Evolutionary conservation across 1,139 yeast species (phyloP).

Genomic region (Debaryomyces sp.): DNA sequence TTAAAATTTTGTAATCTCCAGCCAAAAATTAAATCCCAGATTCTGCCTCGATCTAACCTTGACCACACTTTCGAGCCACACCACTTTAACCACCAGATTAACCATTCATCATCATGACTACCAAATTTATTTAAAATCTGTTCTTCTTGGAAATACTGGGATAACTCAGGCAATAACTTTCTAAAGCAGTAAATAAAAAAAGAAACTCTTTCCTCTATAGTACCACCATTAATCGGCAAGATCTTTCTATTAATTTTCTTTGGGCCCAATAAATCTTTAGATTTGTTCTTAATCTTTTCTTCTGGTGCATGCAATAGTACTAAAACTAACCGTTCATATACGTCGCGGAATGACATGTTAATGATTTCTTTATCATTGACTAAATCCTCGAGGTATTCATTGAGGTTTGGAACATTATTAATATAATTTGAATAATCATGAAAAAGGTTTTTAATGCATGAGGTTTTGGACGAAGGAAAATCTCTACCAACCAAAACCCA

Average conservation of each 20-base stretch:
- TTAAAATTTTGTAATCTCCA: slow-evolving; percentile 60
- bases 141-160: slow-evolving; percentile 79
- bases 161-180: slow-evolving; percentile 72
- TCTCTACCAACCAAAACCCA: slow-evolving; percentile 51
- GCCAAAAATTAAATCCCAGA: slow-evolving; percentile 87
- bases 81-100: slow-evolving; percentile 93
- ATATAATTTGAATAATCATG: slow-evolving; percentile 54
- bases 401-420: slow-evolving; percentile 33
- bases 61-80: slow-evolving; percentile 91
- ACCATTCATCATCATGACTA: slow-evolving; percentile 81
- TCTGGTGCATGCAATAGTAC: slow-evolving; percentile 78
- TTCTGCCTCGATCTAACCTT: slow-evolving; percentile 76
- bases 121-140: slow-evolving; percentile 67
- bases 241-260: slow-evolving; percentile 34
- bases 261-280: slow-evolving; percentile 1
- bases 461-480: slow-evolving; percentile 22
- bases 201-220: slow-evolving; percentile 69
- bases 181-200: slow-evolving; percentile 71
- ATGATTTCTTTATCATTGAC: slow-evolving; percentile 29
- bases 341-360: slow-evolving; percentile 60
- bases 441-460: slow-evolving; percentile 42
- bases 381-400: slow-evolving; percentile 27
- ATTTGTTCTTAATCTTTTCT: slow-evolving; percentile 17
- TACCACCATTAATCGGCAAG: slow-evolving; percentile 63
- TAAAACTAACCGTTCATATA: slow-evolving; percentile 74